These are phyloP conservation scores for Epichloe coenophiala DNA, from an alignment of 2,329 filamentous ascomycete species.

Conservation along the genomic window DNA sequence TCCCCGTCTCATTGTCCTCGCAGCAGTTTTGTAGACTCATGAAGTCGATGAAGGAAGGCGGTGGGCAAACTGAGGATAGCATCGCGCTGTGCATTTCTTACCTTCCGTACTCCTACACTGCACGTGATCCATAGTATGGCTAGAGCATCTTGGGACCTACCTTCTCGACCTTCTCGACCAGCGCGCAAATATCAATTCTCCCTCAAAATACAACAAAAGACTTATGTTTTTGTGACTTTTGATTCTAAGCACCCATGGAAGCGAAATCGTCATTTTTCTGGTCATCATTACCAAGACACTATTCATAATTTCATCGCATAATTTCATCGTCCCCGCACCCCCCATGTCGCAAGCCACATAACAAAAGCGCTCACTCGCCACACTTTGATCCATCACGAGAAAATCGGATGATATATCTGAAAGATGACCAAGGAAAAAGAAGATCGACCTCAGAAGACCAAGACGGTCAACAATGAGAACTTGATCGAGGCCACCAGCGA, in stretches of 20 bases:
- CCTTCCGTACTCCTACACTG: background rate
- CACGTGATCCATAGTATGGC: background rate
- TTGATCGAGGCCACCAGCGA: background rate
- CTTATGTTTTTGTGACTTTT: too few species aligned
- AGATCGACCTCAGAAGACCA: background rate
- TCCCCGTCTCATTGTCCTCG: too few species aligned
- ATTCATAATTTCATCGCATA: background rate
- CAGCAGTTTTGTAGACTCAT: too few species aligned
- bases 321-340: too few species aligned
- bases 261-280: too few species aligned
- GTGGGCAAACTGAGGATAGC: background rate
- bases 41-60: too few species aligned
- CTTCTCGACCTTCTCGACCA: background rate
- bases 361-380: background rate
- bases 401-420: background rate
- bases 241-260: too few species aligned
- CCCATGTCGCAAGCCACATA: background rate
- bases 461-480: background rate
- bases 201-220: background rate
- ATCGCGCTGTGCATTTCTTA: background rate
- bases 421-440: background rate
- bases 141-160: background rate
- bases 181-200: background rate
- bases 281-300: background rate
- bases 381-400: background rate